Percentiles rank a stretch among this genome's conserved stretches.
Evolutionary conservation across 1,139 yeast species (phyloP).

Genomic region (Blastobotrys buckinghamii): DNA sequence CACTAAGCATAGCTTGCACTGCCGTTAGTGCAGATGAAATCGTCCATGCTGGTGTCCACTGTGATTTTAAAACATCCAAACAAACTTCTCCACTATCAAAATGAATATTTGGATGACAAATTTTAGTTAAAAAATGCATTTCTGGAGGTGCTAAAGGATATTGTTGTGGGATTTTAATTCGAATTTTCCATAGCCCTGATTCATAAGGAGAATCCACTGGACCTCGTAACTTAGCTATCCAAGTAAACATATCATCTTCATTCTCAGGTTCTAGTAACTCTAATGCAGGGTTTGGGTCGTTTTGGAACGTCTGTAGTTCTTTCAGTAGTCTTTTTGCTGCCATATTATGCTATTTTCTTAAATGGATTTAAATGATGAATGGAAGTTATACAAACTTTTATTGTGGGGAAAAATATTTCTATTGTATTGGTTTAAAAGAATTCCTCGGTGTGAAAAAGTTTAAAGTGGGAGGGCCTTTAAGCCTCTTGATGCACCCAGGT

Average conservation of each 20-base stretch:
- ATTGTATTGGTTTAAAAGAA: no score
- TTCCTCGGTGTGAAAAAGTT: no score
- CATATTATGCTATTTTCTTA: constrained; percentile 3
- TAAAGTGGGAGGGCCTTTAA: no score
- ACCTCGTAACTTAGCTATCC: constrained; percentile 59
- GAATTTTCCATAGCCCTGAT: constrained; percentile 54
- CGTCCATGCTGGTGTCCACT: constrained; percentile 93
- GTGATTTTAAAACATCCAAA: constrained; percentile 62
- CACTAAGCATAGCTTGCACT: constrained; percentile 57
- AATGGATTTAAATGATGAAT: no score
- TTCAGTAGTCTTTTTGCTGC: constrained; percentile 38
- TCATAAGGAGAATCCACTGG: constrained; percentile 47
- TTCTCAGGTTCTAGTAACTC: constrained; percentile 41
- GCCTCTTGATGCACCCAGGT: no score
- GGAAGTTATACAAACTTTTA: no score
- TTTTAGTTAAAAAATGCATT: constrained; percentile 47
- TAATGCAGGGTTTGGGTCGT: constrained; percentile 36
- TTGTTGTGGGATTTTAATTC: constrained; percentile 43
- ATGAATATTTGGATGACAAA: constrained; percentile 74
- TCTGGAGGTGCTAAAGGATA: constrained; percentile 73
- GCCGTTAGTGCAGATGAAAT: constrained; percentile 66
- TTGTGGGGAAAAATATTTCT: no score
- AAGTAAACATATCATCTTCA: constrained; percentile 45
- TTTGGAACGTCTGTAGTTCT: constrained; percentile 39
- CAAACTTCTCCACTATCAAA: constrained; percentile 73